Evolutionary conservation across 1,139 yeast genomes (phyloP).

Genomic region (Zygotorulaspora mrakii): DNA sequence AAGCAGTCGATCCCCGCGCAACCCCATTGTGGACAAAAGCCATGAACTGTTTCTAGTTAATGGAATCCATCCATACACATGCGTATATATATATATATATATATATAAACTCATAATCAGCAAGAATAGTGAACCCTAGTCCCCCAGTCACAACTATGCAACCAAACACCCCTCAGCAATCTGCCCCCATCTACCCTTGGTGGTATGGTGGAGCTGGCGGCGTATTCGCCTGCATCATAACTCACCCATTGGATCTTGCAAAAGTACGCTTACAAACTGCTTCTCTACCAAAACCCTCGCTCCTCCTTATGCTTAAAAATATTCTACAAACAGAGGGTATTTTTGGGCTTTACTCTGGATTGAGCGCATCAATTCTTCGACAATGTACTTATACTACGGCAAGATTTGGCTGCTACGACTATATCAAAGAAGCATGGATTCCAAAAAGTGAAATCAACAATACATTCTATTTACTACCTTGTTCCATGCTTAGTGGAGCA

Average conservation of each 20-base stretch:
- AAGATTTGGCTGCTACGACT: constrained; percentile 80
- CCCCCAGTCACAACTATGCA: not conserved
- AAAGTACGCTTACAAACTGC: constrained; percentile 77
- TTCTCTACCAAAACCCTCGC: constrained; percentile 54
- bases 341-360: constrained; percentile 68
- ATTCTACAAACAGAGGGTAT: constrained; percentile 65
- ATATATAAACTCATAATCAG: no score
- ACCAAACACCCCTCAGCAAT: constrained; percentile 5
- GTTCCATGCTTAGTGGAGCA: constrained; percentile 81
- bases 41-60: no score
- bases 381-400: constrained; percentile 88
- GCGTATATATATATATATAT: no score
- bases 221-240: constrained; percentile 54
- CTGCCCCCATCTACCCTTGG: constrained; percentile 40
- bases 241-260: constrained; percentile 84
- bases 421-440: constrained; percentile 54
- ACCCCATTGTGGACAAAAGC: no score
- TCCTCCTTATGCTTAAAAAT: constrained; percentile 50
- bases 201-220: constrained; percentile 69
- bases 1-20: no score
- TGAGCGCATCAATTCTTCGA: constrained; percentile 75
- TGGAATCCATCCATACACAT: no score
- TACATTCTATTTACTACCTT: constrained; percentile 50
- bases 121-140: no score
- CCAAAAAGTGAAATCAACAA: constrained; percentile 37